phyloP scores from a whole-genome alignment of 352 stramenopile species.

The Aphanomyces invadans region DNA sequence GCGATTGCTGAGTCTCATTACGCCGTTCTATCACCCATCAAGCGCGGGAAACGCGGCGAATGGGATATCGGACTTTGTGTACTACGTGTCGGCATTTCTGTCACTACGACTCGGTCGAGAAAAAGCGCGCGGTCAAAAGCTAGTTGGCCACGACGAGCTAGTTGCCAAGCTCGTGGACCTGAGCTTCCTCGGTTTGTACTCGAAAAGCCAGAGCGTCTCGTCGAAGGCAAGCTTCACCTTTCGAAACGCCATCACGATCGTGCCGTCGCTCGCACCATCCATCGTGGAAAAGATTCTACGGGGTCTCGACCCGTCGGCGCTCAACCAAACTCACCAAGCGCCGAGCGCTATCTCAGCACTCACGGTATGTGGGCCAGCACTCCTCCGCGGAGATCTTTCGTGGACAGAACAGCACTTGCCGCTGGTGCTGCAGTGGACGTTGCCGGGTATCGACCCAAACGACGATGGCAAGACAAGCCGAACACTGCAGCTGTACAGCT shows the following conservation, averaged over 20 bases:
- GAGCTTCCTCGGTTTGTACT: conserved; percentile 63
- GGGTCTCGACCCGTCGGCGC: conserved; percentile 50
- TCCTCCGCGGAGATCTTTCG: conserved; percentile 52
- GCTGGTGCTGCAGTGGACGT: conserved; percentile 47
- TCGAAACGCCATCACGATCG: conserved; percentile 56
- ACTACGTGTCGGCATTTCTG: conserved; percentile 47
- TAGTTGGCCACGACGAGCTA: conserved; percentile 25
- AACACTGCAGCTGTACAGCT: conserved; percentile 60
- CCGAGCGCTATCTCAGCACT: conserved; percentile 63
- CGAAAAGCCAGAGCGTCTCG: conserved; percentile 50
- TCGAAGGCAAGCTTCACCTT: conserved; percentile 64
- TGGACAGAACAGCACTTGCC: conserved; percentile 55
- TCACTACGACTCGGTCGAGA: conserved; percentile 45
- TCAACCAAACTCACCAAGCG: conserved; percentile 67
- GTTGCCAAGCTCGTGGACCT: conserved; percentile 47
- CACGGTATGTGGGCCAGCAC: conserved; percentile 45
- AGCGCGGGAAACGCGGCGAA: conserved; percentile 56
- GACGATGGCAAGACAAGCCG: conserved; percentile 67
- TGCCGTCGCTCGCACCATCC: conserved; percentile 31
- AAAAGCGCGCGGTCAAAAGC: conserved; percentile 27
- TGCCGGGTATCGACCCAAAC: conserved; percentile 68
- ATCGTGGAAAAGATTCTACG: conserved; percentile 69
- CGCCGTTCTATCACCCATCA: conserved; percentile 66
- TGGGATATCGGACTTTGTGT: conserved; percentile 42
- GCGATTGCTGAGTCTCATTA: conserved; percentile 48